Conservation (phyloP, 2,329 filamentous ascomycete genomes). For the Aspergillus neotritici region DNA sequence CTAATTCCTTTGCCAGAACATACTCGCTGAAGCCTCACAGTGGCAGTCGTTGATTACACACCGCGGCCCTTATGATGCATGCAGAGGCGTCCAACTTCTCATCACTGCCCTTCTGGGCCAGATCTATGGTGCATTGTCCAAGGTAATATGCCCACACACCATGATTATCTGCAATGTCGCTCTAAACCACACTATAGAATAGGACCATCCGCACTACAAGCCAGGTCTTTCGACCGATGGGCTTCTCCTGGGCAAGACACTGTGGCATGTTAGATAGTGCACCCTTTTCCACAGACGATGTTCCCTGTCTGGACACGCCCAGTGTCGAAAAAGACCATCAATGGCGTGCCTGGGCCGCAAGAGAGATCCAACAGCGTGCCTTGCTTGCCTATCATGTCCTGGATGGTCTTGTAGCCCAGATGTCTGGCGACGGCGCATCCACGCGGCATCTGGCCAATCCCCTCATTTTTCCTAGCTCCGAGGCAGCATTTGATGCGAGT, state of each 20-base stretch:
- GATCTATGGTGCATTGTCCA: conserved; percentile 41
- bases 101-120: conserved; percentile 41
- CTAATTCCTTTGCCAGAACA: not conserved
- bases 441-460: conserved; percentile 41
- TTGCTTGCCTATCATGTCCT: conserved; percentile 43
- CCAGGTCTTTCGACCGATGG: conserved; percentile 41
- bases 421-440: conserved; percentile 40
- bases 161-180: not conserved
- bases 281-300: conserved; percentile 26
- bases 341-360: conserved; percentile 41
- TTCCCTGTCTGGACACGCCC: conserved; percentile 31
- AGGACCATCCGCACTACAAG: conserved; percentile 40
- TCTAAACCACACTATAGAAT: conserved; percentile 23
- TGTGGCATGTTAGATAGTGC: conserved; percentile 40
- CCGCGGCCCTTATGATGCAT: conserved; percentile 39
- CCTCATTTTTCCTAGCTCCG: conserved; percentile 37
- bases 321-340: conserved; percentile 34
- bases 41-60: conserved; percentile 44
- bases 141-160: conserved; percentile 15
- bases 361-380: conserved; percentile 43
- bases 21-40: conserved; percentile 11
- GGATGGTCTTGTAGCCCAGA: conserved; percentile 42
- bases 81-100: conserved; percentile 42
- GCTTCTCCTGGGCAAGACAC: conserved; percentile 44
- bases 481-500: conserved; percentile 37